Base-by-base conservation (phyloP, 768 basidiomycete species). In the Lentinula lateritia region DNA sequence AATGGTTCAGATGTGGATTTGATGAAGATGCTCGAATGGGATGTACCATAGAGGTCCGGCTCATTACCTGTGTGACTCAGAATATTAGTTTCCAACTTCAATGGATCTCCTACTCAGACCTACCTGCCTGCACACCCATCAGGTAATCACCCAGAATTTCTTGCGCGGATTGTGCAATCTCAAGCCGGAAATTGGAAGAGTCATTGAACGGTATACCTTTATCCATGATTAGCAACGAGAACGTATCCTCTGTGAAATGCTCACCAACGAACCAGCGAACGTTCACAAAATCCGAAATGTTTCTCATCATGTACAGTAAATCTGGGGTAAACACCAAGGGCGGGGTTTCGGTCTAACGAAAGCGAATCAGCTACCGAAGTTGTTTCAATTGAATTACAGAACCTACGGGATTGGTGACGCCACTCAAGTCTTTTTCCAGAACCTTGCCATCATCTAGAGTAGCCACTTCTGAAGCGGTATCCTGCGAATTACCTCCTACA, bases 401-500 rank as follows among this genome's bases (percentile, higher is more conserved):
- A 56, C 71, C 23, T 61, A 75, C 74, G 8, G 71, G 73, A 54
- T 74, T 72, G 3, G 66, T 64, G 8, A 43, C 43, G 9, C 58
- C 58, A 8, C 59, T 59, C 12, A 66, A 62, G 48, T 71, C 73
- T 68, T 84, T 85, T 41, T 78, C 69, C 34, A 83, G 69, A 39
- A 74, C 74, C 6, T 69, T 63, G 42, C 75, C 75, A 53, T 79
- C 71, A 0, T 74, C 64, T 13, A 81, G 71, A 20, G 71, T 72
- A 46, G 67, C 69, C 13, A 75, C 77, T 63, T 76, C 65, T 28
- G 71, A 53, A 18, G 75, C 79, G 5, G 69, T 74, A 58, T 87
- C 85, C 66, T 86, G 85, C 2, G 80, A 78, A 69, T 86, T 87
- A n/a, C 85, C 85, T 16, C 84, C 84, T 10, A 87, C 70, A 38